These are phyloP conservation scores for Gossypium schwendimanii DNA, from an alignment of 441 rosid genomes.

Conservation along the genomic window DNA sequence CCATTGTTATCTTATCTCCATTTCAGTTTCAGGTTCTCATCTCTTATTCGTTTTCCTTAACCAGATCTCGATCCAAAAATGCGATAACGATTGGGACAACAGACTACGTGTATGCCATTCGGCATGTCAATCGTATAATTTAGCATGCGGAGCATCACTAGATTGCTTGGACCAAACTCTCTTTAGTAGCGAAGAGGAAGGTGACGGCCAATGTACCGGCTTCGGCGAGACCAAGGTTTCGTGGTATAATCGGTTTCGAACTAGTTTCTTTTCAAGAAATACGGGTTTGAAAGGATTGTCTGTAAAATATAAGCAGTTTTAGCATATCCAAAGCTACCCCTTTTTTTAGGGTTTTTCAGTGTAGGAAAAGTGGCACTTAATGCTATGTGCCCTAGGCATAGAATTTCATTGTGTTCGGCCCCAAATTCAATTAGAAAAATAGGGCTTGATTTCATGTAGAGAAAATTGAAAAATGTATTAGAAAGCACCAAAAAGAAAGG, in stretches of 20 bases:
- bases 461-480: conserved; percentile 25
- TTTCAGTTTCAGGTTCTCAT: background rate
- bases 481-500: background rate
- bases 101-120: conserved; percentile 91
- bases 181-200: conserved; percentile 70
- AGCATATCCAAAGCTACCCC: conserved; percentile 5
- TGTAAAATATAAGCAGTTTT: conserved; percentile 60
- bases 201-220: conserved; percentile 85
- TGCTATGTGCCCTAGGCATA: conserved; percentile 28
- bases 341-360: conserved; percentile 26
- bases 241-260: conserved; percentile 46
- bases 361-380: conserved; percentile 33
- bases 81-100: conserved; percentile 85
- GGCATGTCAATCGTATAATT: conserved; percentile 85
- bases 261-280: conserved; percentile 40
- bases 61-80: conserved; percentile 97
- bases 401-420: conserved; percentile 24
- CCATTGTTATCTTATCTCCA: no score
- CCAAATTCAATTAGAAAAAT: conserved; percentile 22
- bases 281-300: conserved; percentile 29
- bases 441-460: conserved; percentile 38
- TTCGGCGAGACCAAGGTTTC: conserved; percentile 48
- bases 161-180: conserved; percentile 97
- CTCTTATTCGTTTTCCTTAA: background rate
- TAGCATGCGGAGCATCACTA: conserved; percentile 88